A percentile compares a stretch with the other conserved stretches of the same genome.
These are phyloP conservation scores for Alternaria gansuensis DNA, from an alignment of 2,329 filamentous ascomycete species.

Conservation along the genomic window DNA sequence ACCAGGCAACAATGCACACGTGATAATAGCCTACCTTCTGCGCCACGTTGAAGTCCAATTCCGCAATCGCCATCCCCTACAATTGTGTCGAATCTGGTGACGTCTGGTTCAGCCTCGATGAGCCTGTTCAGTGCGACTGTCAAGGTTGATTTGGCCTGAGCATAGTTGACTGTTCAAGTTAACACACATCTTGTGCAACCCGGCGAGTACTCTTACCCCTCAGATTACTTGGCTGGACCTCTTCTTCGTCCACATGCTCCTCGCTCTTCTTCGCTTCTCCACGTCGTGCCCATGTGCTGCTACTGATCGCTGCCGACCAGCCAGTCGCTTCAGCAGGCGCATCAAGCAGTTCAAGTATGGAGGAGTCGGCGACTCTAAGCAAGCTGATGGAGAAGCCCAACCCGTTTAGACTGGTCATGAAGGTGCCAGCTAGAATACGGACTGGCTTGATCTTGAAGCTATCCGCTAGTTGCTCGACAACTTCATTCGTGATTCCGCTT, in stretches of 20 bases:
- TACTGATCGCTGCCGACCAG: slow-evolving; percentile 69
- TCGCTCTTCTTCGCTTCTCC: slow-evolving; percentile 55
- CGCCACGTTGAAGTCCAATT: slow-evolving; percentile 83
- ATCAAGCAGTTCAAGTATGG: slow-evolving; percentile 74
- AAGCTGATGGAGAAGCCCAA: slow-evolving; percentile 75
- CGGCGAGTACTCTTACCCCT: slow-evolving; percentile 53
- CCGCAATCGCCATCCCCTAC: slow-evolving; percentile 93
- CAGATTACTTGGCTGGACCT: slow-evolving; percentile 63
- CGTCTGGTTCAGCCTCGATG: slow-evolving; percentile 69
- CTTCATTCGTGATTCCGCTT: slow-evolving; percentile 74
- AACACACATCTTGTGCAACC: slow-evolving; percentile 10
- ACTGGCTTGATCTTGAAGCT: slow-evolving; percentile 68
- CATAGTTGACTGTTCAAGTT: slow-evolving; percentile 60
- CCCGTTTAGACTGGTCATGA: slow-evolving; percentile 76
- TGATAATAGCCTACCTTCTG: slow-evolving; percentile 65
- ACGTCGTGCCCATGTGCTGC: slow-evolving; percentile 66
- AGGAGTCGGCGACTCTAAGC: slow-evolving; percentile 69
- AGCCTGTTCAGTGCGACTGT: slow-evolving; percentile 67
- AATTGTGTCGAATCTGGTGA: slow-evolving; percentile 77
- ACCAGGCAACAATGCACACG: slow-evolving; percentile 39
- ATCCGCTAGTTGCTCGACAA: slow-evolving; percentile 67
- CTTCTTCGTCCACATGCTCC: slow-evolving; percentile 53
- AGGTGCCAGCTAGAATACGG: slow-evolving; percentile 71
- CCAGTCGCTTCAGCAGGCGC: slow-evolving; percentile 72
- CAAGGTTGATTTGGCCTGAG: slow-evolving; percentile 62